phyloP scores from a whole-genome alignment of 495 filamentous ascomycete species.

The Penicillium paradoxum region DNA sequence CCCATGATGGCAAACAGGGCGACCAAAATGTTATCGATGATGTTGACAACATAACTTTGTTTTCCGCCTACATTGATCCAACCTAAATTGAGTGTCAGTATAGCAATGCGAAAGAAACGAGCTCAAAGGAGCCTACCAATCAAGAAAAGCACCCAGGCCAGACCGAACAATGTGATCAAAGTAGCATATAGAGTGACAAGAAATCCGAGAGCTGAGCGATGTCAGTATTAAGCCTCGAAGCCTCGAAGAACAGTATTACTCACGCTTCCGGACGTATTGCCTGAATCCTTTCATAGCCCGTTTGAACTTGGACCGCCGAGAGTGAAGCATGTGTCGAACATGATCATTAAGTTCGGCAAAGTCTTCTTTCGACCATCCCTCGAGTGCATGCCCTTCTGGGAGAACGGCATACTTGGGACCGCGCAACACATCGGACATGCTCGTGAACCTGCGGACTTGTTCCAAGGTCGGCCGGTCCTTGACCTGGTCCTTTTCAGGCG shows the following conservation, averaged over 20 bases:
- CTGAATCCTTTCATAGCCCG: conserved; percentile 68
- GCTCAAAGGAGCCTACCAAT: conserved; percentile 46
- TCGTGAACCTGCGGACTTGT: conserved; percentile 24
- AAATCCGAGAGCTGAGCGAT: conserved; percentile 56
- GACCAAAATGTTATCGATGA: conserved; percentile 74
- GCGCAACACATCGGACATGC: conserved; percentile 30
- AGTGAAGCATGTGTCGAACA: conserved; percentile 78
- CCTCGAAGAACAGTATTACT: conserved; percentile 13
- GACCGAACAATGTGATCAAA: conserved; percentile 72
- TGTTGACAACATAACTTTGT: conserved; percentile 64
- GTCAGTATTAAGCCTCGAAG: background rate
- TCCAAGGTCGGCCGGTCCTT: conserved; percentile 26
- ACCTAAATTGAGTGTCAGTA: conserved; percentile 26
- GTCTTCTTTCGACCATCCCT: conserved; percentile 66
- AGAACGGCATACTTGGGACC: conserved; percentile 38
- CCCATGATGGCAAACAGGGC: conserved; percentile 74
- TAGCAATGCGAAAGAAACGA: background rate
- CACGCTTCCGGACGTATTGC: conserved; percentile 65
- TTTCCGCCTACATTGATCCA: conserved; percentile 77
- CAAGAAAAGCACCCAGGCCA: conserved; percentile 78
- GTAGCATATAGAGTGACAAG: conserved; percentile 75
- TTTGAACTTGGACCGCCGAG: conserved; percentile 68
- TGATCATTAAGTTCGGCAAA: conserved; percentile 71
- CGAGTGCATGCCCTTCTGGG: conserved; percentile 55
- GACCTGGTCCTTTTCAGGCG: conserved; percentile 19